Evolutionary conservation across 768 basidiomycete species (phyloP).

Genomic region (Asterophora lycoperdoides): DNA sequence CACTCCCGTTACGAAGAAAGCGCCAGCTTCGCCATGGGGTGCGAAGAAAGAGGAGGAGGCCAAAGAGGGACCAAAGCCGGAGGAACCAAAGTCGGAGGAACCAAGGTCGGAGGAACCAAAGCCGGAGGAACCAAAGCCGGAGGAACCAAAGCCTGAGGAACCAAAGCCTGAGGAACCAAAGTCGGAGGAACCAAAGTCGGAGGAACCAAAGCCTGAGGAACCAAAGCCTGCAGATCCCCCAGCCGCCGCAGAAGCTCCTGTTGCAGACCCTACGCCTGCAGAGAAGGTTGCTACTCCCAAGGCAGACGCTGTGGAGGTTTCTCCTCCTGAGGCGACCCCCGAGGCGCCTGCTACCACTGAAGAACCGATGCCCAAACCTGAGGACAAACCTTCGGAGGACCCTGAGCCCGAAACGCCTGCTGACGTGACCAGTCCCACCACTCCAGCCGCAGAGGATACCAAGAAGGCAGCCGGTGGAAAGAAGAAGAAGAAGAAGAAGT

Average conservation of each 20-base stretch:
- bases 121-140: no score
- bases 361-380: conserved; percentile 1
- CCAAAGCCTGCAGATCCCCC: background rate
- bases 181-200: no score
- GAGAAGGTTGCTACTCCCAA: conserved; percentile 2
- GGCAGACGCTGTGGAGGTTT: background rate
- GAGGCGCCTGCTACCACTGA: background rate
- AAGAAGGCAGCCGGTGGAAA: conserved; percentile 11
- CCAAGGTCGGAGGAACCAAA: no score
- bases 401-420: conserved; percentile 9
- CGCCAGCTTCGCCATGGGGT: conserved; percentile 13
- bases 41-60: background rate
- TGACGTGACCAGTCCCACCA: conserved; percentile 11
- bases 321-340: background rate
- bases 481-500: conserved; percentile 18
- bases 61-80: background rate
- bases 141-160: background rate
- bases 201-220: background rate
- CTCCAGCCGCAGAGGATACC: conserved; percentile 10
- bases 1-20: conserved; percentile 8
- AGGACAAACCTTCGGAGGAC: conserved; percentile 1
- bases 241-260: background rate
- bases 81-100: background rate
- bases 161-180: background rate
- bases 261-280: background rate